Evolutionary conservation across 768 basidiomycete species (phyloP).

Genomic region (Boletus edulis): DNA sequence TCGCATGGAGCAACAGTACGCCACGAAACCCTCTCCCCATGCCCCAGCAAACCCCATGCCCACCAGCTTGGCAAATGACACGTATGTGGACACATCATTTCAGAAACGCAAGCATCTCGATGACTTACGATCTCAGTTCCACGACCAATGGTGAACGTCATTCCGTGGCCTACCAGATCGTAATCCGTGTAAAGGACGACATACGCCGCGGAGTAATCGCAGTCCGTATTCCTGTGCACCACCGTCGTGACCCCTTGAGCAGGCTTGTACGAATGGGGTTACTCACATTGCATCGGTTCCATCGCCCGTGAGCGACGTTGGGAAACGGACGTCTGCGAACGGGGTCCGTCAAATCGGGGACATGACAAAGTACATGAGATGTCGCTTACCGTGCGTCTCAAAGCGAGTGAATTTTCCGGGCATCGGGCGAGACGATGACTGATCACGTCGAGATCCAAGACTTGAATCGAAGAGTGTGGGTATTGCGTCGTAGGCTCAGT

Average conservation of each 20-base stretch:
- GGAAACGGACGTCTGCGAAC: slow-evolving; percentile 76
- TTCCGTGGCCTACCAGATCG: slow-evolving; percentile 74
- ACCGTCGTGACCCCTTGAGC: not conserved
- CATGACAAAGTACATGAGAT: not conserved
- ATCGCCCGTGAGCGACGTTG: slow-evolving; percentile 87
- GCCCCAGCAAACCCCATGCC: too few relatives aligned
- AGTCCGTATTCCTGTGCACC: slow-evolving; percentile 77
- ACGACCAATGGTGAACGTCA: slow-evolving; percentile 91
- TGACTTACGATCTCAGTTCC: slow-evolving; percentile 82
- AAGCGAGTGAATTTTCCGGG: slow-evolving; percentile 46
- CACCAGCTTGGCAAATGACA: too few relatives aligned
- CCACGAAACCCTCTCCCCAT: not conserved
- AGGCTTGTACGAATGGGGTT: too few relatives aligned
- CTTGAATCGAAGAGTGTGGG: not conserved
- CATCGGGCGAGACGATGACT: not conserved
- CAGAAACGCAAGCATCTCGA: not conserved
- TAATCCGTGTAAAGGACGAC: slow-evolving; percentile 64
- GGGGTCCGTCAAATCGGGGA: too few relatives aligned
- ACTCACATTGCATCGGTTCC: slow-evolving; percentile 85
- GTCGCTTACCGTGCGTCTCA: slow-evolving; percentile 50
- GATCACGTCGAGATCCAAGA: not conserved
- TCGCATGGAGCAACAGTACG: not conserved
- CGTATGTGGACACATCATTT: not conserved
- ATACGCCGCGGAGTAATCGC: slow-evolving; percentile 93
- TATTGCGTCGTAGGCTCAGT: slow-evolving; percentile 3